Evolutionary conservation across 768 basidiomycete genomes (phyloP).

Genomic region (Hygrocybe coccinea): DNA sequence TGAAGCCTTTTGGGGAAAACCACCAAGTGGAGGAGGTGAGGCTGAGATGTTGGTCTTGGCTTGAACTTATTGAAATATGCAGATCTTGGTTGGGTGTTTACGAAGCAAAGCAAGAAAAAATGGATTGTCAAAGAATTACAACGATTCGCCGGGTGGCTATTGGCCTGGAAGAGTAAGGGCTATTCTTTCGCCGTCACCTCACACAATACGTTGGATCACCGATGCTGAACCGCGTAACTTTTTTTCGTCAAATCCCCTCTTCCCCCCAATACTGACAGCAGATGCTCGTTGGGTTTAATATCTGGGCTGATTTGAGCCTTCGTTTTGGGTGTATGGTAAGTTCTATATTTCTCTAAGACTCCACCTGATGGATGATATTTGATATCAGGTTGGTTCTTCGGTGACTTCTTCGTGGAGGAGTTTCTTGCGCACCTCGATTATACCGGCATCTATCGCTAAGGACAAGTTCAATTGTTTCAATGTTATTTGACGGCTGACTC

Average conservation of each 20-base stretch:
- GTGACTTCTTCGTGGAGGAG: constrained; percentile 94
- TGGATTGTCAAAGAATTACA: constrained; percentile 87
- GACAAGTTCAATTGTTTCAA: constrained; percentile 7
- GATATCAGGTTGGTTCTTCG: constrained; percentile 91
- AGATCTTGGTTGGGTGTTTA: constrained; percentile 90
- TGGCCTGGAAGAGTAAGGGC: constrained; percentile 91
- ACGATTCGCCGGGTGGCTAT: too few relatives aligned
- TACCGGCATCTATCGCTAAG: constrained; percentile 91
- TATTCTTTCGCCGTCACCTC: constrained; percentile 68
- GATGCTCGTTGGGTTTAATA: constrained; percentile 80
- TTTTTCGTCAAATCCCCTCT: too few relatives aligned
- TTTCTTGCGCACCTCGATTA: constrained; percentile 89
- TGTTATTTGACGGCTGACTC: background rate
- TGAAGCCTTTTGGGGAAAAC: constrained; percentile 86
- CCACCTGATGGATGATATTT: background rate
- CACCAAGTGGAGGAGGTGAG: constrained; percentile 71
- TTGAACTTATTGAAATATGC: constrained; percentile 37
- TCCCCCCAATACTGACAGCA: too few relatives aligned
- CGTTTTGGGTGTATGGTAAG: constrained; percentile 86
- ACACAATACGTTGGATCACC: background rate
- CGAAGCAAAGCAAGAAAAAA: constrained; percentile 90
- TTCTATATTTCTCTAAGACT: background rate
- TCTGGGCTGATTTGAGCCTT: constrained; percentile 92
- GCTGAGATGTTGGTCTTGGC: background rate
- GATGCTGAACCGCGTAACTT: background rate